Base-by-base conservation (phyloP, 805 yeast species). In the Ogataea henricii region DNA sequence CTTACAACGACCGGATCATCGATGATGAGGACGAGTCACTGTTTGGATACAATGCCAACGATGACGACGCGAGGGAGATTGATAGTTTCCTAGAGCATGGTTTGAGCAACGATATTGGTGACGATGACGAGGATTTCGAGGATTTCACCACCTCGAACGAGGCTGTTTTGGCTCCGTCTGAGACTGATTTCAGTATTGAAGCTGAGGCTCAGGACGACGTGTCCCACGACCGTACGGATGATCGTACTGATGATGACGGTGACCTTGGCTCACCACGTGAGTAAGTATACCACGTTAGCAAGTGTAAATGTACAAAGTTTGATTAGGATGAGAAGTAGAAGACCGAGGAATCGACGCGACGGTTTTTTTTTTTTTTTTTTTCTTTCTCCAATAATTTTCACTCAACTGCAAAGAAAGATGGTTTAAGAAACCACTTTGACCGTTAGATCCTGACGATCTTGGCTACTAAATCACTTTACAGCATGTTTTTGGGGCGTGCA, bases 61-160 rank as follows among this genome's bases (percentile, higher is more conserved):
- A 75, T 44, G 79, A 73, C 39, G 81, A 77, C 59, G 81, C 81
- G 0, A 66, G 73, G 39, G 79, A 75, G 45, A 64, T 77, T 29
- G 72, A 73, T 40, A 68, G 72, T 34, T 70, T 76, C 43, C 54
- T 73, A 13, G 72, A 70, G 20, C 58, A 57, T 45, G 65, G 62
- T 1, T 40, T 50, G 17, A 37, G 49, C 23, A 43, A 58, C 49
- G 74, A 69, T 35, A 64, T 68, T 36, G 71, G 66, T 7, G 69
- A 59, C 30, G 71, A 63, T 27, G 66, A 62, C 9, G 63, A 48
- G 3, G 63, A 60, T 35, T 58, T 55, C 26, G 64, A 65, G 29
- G 59, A 62, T 18, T 54, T 58, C 25, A 52, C 53, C 10, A 45
- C 60, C 4, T 42, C 36, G n/a, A 46, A 43, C 12, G 40, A 30